A percentile compares a stretch with the other conserved stretches of the same genome.
phyloP scores from a whole-genome alignment of 306 rosid species.

The Vigna radiata region DNA sequence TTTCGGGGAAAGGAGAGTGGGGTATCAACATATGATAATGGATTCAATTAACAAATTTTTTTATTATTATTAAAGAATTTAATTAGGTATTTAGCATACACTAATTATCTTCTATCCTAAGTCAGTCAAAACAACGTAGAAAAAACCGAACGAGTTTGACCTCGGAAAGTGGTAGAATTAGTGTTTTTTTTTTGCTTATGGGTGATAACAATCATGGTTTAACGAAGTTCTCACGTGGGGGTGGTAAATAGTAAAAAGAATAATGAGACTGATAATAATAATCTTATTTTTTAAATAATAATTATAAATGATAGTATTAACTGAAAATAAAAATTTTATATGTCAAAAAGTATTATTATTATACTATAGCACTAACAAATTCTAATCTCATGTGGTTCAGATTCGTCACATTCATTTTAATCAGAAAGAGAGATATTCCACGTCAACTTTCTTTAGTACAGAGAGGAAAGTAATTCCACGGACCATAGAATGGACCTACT shows the following conservation, averaged over 20 bases:
- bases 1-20: slow-evolving; percentile 38
- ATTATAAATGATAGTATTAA: too few relatives aligned
- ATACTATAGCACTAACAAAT: slow-evolving; percentile 15
- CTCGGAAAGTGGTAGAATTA: not conserved
- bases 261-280: too few relatives aligned
- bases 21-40: slow-evolving; percentile 36
- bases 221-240: slow-evolving; percentile 42
- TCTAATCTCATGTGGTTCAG: slow-evolving; percentile 31
- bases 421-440: not conserved
- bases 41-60: slow-evolving; percentile 22
- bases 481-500: too few relatives aligned
- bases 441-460: not conserved
- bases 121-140: slow-evolving; percentile 30
- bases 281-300: too few relatives aligned
- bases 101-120: not conserved
- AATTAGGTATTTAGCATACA: not conserved
- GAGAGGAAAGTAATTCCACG: too few relatives aligned
- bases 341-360: too few relatives aligned
- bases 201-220: slow-evolving; percentile 31
- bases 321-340: too few relatives aligned
- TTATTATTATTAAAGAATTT: slow-evolving; percentile 6
- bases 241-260: slow-evolving; percentile 8
- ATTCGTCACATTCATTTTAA: slow-evolving; percentile 19
- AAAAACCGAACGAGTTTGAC: slow-evolving; percentile 29
- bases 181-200: not conserved